Conservation (phyloP, 306 rosid genomes). For the Ceratonia siliqua region DNA sequence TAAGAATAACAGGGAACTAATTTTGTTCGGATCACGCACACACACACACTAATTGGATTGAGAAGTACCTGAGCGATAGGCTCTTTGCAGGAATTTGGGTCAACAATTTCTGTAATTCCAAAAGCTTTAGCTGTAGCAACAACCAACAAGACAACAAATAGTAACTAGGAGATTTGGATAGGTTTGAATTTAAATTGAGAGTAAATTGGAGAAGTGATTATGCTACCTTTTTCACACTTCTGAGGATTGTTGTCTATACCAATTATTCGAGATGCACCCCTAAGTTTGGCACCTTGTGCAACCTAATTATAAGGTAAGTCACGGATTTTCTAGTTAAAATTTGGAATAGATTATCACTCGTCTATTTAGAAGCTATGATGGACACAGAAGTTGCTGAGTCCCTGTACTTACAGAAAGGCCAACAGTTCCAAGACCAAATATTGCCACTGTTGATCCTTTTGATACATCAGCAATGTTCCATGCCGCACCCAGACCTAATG, state of each 20-base stretch:
- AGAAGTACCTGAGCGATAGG: constrained; percentile 70
- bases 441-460: constrained; percentile 84
- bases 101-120: constrained; percentile 76
- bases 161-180: constrained; percentile 13
- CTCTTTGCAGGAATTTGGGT: constrained; percentile 62
- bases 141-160: constrained; percentile 33
- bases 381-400: constrained; percentile 14
- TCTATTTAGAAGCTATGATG: constrained; percentile 14
- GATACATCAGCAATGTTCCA: constrained; percentile 92
- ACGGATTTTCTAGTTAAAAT: constrained; percentile 1
- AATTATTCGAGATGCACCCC: constrained; percentile 86
- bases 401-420: constrained; percentile 84
- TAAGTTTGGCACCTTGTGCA: constrained; percentile 84
- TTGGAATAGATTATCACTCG: constrained; percentile 24
- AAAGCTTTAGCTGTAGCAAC: constrained; percentile 72
- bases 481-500: constrained; percentile 88
- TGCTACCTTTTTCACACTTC: constrained; percentile 70
- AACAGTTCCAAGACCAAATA: constrained; percentile 97
- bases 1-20: not conserved
- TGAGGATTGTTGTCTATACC: constrained; percentile 86
- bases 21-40: constrained; percentile 1
- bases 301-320: constrained; percentile 50
- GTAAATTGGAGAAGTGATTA: not conserved
- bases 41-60: constrained; percentile 13
- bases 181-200: constrained; percentile 13